Base-by-base conservation (phyloP, 345 rosid species). In the Anastatica hierochuntica region DNA sequence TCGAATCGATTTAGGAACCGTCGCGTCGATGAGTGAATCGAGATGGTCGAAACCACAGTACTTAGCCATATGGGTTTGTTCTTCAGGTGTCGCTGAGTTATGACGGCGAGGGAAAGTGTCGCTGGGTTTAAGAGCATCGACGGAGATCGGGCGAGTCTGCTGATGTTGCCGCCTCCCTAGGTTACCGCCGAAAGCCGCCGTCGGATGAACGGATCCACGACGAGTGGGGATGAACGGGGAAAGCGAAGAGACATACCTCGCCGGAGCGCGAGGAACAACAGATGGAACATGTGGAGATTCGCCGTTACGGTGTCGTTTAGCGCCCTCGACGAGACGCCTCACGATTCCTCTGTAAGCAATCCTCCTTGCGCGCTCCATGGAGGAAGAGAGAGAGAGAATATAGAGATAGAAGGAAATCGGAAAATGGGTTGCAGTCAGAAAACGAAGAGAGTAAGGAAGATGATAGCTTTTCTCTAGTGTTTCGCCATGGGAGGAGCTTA, bases 1-100 rank as follows among this genome's bases (percentile, higher is more conserved):
- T 29, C 95, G 79, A 33, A 88, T 92, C n/a, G 97, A 82, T 75
- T 81, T 92, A n/a, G 97, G 98, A 19, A 92, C 97, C 23, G 98
- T 88, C 15, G 94, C 90, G 21, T 83, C 89, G 43, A 88, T 64
- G 17, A 92, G 79, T 0, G 88, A 61, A 53, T 85, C 94, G 13
- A 88, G 74, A 46, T 53, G 76, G 40, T 69, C 79, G 59, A 85
- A 88, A 1, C 98, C 98, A 66, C 84, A 80, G 14, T 56, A 67
- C 18, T 77, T 60, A 4, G 90, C 79, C 94, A 92, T 92, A 21
- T 75, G 83, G 48, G 75, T 16, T 64, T 92, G 94, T 36, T 92
- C 95, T 12, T 88, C 95, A 0, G 85, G 90, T 38, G 90, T 85
- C 1, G 94, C 88, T 0, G 95, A 92, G 90, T 92, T 92, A 43